A percentile compares a stretch with the other conserved stretches of the same genome.
phyloP scores from a whole-genome alignment of 805 yeast genomes.

The Nakazawaea ishiwadae region DNA sequence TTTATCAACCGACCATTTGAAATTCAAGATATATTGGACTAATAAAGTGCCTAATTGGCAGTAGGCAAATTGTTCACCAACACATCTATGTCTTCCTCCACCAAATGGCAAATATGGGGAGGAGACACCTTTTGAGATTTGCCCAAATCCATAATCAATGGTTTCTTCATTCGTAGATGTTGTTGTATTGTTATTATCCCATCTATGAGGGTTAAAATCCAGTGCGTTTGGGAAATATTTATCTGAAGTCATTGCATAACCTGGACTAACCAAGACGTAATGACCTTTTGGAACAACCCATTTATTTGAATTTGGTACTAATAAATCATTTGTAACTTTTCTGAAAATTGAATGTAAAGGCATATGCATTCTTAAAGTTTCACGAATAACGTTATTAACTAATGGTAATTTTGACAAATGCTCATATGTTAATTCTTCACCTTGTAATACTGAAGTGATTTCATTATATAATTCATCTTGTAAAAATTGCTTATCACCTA shows the following conservation, averaged over 20 bases:
- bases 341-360: constrained; percentile 96
- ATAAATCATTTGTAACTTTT: constrained; percentile 73
- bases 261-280: constrained; percentile 89
- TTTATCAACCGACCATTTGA: constrained; percentile 71
- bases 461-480: constrained; percentile 81
- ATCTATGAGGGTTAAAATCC: constrained; percentile 80
- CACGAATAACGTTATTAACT: constrained; percentile 80
- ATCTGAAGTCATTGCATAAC: constrained; percentile 76
- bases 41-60: constrained; percentile 86
- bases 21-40: constrained; percentile 65
- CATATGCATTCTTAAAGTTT: constrained; percentile 92
- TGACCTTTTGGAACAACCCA: constrained; percentile 87
- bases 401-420: constrained; percentile 77
- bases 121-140: constrained; percentile 90
- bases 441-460: constrained; percentile 57
- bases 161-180: constrained; percentile 33
- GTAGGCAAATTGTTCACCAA: constrained; percentile 97
- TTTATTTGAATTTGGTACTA: constrained; percentile 67
- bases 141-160: constrained; percentile 96
- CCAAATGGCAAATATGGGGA: constrained; percentile 98
- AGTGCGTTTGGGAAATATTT: constrained; percentile 74
- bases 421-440: constrained; percentile 71
- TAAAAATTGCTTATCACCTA: constrained; percentile 81
- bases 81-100: constrained; percentile 99
- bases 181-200: constrained; percentile 42